Conservation (phyloP, 805 yeast species). For the Blastobotrys robertii region DNA sequence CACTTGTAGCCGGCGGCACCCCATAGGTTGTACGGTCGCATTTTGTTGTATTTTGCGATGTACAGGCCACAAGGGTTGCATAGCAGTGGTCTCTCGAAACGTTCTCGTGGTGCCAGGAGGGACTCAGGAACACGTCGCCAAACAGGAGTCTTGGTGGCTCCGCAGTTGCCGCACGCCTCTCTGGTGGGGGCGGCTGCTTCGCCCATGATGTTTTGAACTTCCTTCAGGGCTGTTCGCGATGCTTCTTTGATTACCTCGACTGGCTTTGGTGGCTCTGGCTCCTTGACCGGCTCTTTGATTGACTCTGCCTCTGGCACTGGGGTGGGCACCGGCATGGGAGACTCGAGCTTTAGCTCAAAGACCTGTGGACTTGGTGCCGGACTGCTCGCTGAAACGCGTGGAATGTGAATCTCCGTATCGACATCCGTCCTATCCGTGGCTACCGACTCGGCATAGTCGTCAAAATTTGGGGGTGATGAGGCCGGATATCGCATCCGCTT, state of each 20-base stretch:
- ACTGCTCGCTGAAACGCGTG: neutral
- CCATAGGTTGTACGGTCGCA: slow-evolving; percentile 20
- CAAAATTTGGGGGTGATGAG: neutral
- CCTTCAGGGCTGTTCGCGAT: neutral
- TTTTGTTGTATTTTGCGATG: slow-evolving; percentile 12
- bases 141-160: slow-evolving; percentile 14
- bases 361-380: no score
- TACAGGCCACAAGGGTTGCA: slow-evolving; percentile 25
- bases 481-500: neutral
- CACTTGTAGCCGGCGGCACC: neutral
- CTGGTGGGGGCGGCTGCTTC: slow-evolving; percentile 1
- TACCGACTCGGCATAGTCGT: neutral
- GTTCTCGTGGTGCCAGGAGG: slow-evolving; percentile 15
- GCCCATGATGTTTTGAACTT: neutral
- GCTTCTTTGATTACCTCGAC: neutral
- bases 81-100: slow-evolving; percentile 13
- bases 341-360: no score
- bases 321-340: neutral
- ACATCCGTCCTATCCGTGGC: neutral
- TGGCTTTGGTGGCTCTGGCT: neutral
- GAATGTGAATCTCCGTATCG: neutral
- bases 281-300: neutral
- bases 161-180: slow-evolving; percentile 25
- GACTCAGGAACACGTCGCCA: slow-evolving; percentile 10
- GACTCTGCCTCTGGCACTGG: neutral